Evolutionary conservation across 2,329 filamentous ascomycete species (phyloP).

Genomic region (Colletotrichum ledebouriae): DNA sequence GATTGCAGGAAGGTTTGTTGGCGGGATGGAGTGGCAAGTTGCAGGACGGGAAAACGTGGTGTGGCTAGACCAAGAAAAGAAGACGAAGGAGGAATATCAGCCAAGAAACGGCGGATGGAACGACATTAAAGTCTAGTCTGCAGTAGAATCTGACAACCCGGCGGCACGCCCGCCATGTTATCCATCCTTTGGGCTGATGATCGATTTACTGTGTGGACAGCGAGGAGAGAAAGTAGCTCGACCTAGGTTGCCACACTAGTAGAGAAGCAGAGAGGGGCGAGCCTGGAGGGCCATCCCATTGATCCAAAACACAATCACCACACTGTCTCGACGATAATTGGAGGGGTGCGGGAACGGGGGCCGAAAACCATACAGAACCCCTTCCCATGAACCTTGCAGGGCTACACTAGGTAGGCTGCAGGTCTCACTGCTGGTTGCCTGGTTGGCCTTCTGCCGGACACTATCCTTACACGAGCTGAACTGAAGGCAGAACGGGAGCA

Average conservation of each 20-base stretch:
- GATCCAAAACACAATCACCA: conserved; percentile 26
- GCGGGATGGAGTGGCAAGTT: background rate
- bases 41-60: background rate
- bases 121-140: conserved; percentile 17
- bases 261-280: no score
- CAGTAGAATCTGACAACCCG: conserved; percentile 23
- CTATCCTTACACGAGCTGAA: conserved; percentile 7
- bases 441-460: conserved; percentile 3
- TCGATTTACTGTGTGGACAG: background rate
- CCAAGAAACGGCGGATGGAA: conserved; percentile 28
- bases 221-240: conserved; percentile 12
- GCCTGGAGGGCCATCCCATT: conserved; percentile 3
- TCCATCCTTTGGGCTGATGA: conserved; percentile 34
- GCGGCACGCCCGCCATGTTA: conserved; percentile 20
- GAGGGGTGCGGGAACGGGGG: no score
- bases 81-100: conserved; percentile 7
- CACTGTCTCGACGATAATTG: background rate
- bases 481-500: background rate
- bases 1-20: background rate
- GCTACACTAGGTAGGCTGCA: background rate
- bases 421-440: background rate
- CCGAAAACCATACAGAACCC: background rate
- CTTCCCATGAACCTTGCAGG: conserved; percentile 1
- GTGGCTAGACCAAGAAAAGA: conserved; percentile 1
- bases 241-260: conserved; percentile 28